phyloP scores from a whole-genome alignment of 768 basidiomycete genomes.

The Leccinum uliginosum region DNA sequence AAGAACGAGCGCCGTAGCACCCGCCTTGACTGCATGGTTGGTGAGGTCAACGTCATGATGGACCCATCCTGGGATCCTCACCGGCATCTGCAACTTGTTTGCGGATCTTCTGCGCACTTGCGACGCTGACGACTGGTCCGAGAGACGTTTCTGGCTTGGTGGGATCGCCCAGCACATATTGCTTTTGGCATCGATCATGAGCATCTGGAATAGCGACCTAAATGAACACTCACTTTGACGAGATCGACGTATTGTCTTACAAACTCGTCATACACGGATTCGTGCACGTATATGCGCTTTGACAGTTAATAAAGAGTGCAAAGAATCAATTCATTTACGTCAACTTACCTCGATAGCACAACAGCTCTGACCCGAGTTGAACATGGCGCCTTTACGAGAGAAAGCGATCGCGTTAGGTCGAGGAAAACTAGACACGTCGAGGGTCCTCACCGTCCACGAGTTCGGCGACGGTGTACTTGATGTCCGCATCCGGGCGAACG shows the following conservation, averaged over 20 bases:
- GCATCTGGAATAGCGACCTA: not conserved
- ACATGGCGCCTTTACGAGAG: slow-evolving; percentile 66
- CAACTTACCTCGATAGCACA: slow-evolving; percentile 78
- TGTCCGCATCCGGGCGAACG: slow-evolving; percentile 80
- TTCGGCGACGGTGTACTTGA: slow-evolving; percentile 77
- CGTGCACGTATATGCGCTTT: slow-evolving; percentile 92
- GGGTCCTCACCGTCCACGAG: slow-evolving; percentile 75
- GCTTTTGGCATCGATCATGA: slow-evolving; percentile 34
- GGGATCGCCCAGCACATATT: slow-evolving; percentile 86
- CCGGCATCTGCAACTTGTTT: slow-evolving; percentile 86
- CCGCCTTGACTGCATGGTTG: slow-evolving; percentile 53
- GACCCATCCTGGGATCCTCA: slow-evolving; percentile 28
- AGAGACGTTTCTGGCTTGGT: slow-evolving; percentile 68
- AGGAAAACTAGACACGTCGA: not conserved
- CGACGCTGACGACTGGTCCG: slow-evolving; percentile 89
- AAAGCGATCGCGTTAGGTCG: not conserved
- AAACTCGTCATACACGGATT: slow-evolving; percentile 75
- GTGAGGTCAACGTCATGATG: not conserved
- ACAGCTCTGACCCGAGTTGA: slow-evolving; percentile 98
- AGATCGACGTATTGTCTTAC: slow-evolving; percentile 67
- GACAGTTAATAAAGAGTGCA: not conserved
- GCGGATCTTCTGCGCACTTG: slow-evolving; percentile 78
- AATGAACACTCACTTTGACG: slow-evolving; percentile 50
- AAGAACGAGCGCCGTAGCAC: slow-evolving; percentile 73
- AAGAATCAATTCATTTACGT: not conserved